Evolutionary conservation across 495 filamentous ascomycete genomes (phyloP).

Genomic region (Trichoderma asperelloides): DNA sequence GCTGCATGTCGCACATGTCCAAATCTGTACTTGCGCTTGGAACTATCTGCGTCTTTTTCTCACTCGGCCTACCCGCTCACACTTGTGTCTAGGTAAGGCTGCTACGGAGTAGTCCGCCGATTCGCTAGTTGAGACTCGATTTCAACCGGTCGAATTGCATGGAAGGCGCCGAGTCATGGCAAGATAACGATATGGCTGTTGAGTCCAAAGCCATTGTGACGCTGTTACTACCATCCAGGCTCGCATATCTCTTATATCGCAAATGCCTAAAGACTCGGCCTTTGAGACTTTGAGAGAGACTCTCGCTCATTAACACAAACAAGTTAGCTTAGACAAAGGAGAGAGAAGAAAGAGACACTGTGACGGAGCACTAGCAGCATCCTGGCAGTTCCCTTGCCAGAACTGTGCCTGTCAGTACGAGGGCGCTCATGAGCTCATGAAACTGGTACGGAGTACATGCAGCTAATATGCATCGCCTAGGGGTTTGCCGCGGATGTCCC

Average conservation of each 20-base stretch:
- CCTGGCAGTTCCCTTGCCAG: not conserved
- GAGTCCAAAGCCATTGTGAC: not conserved
- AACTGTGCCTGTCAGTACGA: not conserved
- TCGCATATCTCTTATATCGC: not conserved
- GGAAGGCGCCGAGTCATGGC: not conserved
- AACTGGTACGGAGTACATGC: not conserved
- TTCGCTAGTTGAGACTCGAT: not conserved
- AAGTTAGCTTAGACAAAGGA: no score
- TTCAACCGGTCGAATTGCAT: not conserved
- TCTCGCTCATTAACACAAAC: no score
- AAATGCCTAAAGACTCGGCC: not conserved
- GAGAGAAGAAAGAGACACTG: no score
- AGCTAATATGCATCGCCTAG: not conserved
- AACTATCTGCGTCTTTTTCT: not conserved
- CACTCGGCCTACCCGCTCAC: not conserved
- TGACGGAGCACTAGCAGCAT: no score
- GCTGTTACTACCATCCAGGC: not conserved
- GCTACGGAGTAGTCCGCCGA: not conserved
- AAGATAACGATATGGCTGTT: not conserved
- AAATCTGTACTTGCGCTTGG: not conserved
- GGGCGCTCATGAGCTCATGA: not conserved
- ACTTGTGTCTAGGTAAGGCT: not conserved
- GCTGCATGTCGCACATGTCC: not conserved
- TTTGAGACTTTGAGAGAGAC: not conserved
- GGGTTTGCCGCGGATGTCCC: not conserved